Evolutionary conservation across 2,329 filamentous ascomycete genomes (phyloP), one percentile per base, ranked within the genome.

Genomic region (Diplocarpon rosae): DNA sequence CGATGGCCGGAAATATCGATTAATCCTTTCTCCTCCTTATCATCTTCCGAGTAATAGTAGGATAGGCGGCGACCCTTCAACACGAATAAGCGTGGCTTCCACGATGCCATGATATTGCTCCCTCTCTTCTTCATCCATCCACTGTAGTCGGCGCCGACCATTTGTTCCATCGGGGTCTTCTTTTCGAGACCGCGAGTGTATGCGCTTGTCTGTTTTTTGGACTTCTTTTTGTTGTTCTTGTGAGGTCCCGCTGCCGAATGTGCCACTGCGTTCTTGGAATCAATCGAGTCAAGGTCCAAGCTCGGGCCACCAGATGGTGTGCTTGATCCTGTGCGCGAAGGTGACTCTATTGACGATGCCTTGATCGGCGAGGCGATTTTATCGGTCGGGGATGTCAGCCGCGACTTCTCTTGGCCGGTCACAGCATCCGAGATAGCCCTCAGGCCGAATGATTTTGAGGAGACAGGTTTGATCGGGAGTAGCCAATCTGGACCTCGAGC

Each of bases 81-180:
- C 7, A 98, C 82, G 60, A 98, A 98, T n/a, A 96, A 73, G 11
- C 92, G 81, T 11, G 89, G 85, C 61, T 96, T 98, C 92, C 92
- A 98, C 1, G 89, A 95, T 2, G 88, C 88, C 82, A 98, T 95
- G 29, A 96, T 71, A 58, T 90, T 92, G 1, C 87, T 90, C 48
- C 87, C 95, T 65, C 93, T 89, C 73, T 98, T 98, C 71, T 92
- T 96, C 92, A 98, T 98, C 92, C 92, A 98, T 1, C 92, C 92
- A 58, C 83, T 90, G 63, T 95, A 96, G 60, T 98, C 90, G 44
- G 87, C 90, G 49, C 78, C 80, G 50, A 79, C 69, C 65, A 95
- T 92, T 49, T 90, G 88, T 60, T 95, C 86, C 44, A 79, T 72
- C 0, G 92, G 92, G 0, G 76, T 68, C 48, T 90, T 83, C 64